Evolutionary conservation across 23 red algal genomes (phyloP).

Genomic region (Gracilaria domingensis): DNA sequence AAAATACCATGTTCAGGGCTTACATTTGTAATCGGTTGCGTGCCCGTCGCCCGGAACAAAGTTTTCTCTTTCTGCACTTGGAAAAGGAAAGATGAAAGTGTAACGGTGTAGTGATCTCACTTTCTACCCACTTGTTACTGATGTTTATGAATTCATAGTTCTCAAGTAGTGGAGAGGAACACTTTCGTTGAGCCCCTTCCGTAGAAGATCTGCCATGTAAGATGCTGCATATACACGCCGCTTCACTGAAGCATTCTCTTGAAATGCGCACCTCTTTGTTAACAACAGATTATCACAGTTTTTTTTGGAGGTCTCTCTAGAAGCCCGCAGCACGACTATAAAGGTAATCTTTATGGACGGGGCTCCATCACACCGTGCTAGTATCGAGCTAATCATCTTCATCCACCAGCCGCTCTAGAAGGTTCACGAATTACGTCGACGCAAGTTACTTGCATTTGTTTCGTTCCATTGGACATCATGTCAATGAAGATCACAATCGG

Average conservation of each 20-base stretch:
- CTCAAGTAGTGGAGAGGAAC: neutral
- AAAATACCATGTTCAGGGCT: too few species aligned
- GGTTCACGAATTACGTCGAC: too few species aligned
- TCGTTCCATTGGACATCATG: neutral
- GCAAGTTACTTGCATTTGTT: neutral
- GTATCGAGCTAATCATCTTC: too few species aligned
- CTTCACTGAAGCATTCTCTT: neutral
- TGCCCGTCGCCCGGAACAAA: too few species aligned
- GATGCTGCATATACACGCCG: neutral
- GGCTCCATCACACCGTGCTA: too few species aligned
- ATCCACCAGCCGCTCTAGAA: too few species aligned
- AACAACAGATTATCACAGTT: neutral
- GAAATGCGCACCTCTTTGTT: neutral
- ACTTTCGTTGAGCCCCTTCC: neutral
- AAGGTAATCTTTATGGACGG: too few species aligned
- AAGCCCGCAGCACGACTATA: neutral
- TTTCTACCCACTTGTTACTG: too few species aligned
- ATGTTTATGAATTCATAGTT: neutral
- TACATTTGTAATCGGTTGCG: too few species aligned
- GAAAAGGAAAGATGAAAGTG: too few species aligned
- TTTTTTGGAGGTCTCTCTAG: neutral
- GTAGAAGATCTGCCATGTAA: neutral
- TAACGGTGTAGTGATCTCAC: too few species aligned
- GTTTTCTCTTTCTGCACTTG: too few species aligned
- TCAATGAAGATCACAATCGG: slow-evolving; percentile 7